Base-by-base conservation (phyloP, 163 green algal species). In the Scenedesmus sp. region DNA sequence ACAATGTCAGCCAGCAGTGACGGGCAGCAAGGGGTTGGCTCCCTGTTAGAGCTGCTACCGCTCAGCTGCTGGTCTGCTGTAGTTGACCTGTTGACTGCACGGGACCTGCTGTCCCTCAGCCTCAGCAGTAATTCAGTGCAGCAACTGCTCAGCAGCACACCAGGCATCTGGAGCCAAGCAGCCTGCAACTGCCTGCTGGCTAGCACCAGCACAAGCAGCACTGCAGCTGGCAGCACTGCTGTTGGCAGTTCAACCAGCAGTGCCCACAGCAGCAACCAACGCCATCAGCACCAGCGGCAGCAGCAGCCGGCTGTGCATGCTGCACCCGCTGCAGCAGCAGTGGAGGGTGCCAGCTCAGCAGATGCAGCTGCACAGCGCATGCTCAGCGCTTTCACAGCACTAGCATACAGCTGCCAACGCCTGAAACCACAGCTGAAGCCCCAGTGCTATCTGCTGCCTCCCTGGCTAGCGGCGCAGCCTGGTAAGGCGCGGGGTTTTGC, bases 401-500 rank as follows among this genome's bases (percentile, higher is more conserved):
- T 90, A 16, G 85, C 85, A 4, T 56, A 67, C 59, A 56, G 12
- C 34, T 67, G 46, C 3, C n/a, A 23, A 5, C 18, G 23, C 20
- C 56, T 86, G 2, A 85, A 23, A 18, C 73, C 87, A 1, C 55
- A 57, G n/a, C 9, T 85, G 46, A 70, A 18, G 77, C 73, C 87
- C 4, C 73, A 85, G 23, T 52, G 12, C 18, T 86, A 79, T 10
- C 20, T 64, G n/a, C 46, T 85, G 55, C 87, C 87, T 18, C 87
- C 87, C 4, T 91, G 87, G 87, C 87, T 91, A 1, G 55, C 54
- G 8, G 73, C 55, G 13, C 87, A 91, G 57, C 87, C 87, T 52
- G 87, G 87, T 23, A 86, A 76, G 13, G 73, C 73, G 18, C 87
- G 87, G 4, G 87, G 87, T 59, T 86, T 91, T 52, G 26, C 18